Conservation (phyloP, 345 rosid species). For the Aethionema arabicum region DNA sequence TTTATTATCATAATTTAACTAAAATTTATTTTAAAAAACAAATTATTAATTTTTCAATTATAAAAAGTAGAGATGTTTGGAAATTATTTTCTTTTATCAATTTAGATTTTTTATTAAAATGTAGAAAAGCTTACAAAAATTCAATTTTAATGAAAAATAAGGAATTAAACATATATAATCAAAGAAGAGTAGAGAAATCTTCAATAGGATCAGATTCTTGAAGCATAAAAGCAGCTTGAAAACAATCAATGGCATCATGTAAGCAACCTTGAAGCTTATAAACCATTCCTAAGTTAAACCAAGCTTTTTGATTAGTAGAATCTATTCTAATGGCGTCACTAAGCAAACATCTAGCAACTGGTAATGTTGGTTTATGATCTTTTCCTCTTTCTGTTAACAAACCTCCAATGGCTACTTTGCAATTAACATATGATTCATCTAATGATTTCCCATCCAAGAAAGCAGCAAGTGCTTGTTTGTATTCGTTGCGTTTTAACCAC, state of each 20-base stretch:
- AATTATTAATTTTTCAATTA: too few species aligned
- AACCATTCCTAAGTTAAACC: conserved; percentile 83
- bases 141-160: too few species aligned
- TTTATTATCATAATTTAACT: too few species aligned
- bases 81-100: too few species aligned
- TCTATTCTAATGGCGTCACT: conserved; percentile 87
- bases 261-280: conserved; percentile 76
- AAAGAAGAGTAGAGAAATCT: conserved; percentile 66
- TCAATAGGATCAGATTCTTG: conserved; percentile 90
- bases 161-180: conserved; percentile 14
- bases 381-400: conserved; percentile 55
- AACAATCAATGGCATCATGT: conserved; percentile 85
- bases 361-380: conserved; percentile 46
- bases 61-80: too few species aligned
- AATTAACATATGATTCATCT: conserved; percentile 61
- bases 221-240: conserved; percentile 94
- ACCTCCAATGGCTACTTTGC: conserved; percentile 63
- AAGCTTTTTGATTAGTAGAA: conserved; percentile 81
- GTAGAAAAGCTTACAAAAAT: too few species aligned
- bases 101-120: too few species aligned
- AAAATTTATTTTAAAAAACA: too few species aligned
- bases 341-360: conserved; percentile 78
- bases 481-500: conserved; percentile 65
- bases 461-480: conserved; percentile 49
- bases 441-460: conserved; percentile 58